Evolutionary conservation across 768 basidiomycete genomes (phyloP), one percentile per base, ranked within the genome.

Genomic region (Auriculariales sp.): DNA sequence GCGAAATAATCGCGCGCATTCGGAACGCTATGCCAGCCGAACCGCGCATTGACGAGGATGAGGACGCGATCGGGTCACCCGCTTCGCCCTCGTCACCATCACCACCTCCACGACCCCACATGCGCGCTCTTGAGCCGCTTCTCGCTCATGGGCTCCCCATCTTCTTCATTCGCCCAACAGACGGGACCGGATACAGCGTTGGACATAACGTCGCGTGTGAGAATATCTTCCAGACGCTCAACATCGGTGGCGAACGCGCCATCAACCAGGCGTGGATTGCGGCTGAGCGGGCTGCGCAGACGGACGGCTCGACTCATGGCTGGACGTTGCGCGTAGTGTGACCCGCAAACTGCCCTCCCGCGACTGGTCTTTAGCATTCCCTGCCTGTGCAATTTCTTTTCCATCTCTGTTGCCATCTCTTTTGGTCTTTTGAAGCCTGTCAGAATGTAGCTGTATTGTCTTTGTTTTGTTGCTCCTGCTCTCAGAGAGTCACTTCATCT

Each of bases 101-200:
- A 10, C 39, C 15, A 15, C 7, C 31, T 32, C 31, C 5, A 10
- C 39, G 39, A 7, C 17, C 12, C 19, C 22, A 44, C 22, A 19
- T 25, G 1, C 22, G 22, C 1, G 15, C 39, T 2, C 39, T 44
- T 15, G 32, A 24, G 25, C 25, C 30, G 25, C 39, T 48, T 15
- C 39, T 45, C 11, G 45, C 34, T 7, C 53, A 48, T 3, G 51
- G 55, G 55, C 68, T 91, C 3, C 88, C 88, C 0, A 59, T 91
- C 55, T 62, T 91, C 32, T 90, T 91, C 60, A 88, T 91, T 51
- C 78, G 88, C 28, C 70, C 81, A 14, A 75, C 69, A 34, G 88
- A 91, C 57, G 86, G 89, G n/a, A 79, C 90, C 28, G 88, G 88
- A 3, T 91, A 89, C 62, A 85, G 89, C 61, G 89, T 89, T 19